phyloP scores from a whole-genome alignment of 1,284 basidiomycete species.

The Chalciporus sp. region DNA sequence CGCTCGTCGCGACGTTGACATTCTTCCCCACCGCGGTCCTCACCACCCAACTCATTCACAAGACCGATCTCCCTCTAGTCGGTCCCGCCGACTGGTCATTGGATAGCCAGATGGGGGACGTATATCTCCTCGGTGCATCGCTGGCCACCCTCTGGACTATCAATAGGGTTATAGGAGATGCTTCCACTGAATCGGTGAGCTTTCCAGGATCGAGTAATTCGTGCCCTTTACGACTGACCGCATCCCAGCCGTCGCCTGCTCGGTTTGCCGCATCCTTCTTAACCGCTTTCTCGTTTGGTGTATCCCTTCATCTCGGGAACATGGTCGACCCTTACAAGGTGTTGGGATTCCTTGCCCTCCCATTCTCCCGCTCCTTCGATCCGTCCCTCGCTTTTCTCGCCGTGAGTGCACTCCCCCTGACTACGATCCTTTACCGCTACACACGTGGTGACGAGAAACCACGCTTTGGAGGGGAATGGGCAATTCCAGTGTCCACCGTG shows the following conservation, averaged over 20 bases:
- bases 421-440: constrained; percentile 43
- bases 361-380: constrained; percentile 51
- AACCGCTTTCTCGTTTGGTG: constrained; percentile 54
- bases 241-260: constrained; percentile 16
- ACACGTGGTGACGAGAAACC: constrained; percentile 39
- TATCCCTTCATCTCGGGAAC: constrained; percentile 58
- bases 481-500: constrained; percentile 39
- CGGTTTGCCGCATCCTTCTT: constrained; percentile 43
- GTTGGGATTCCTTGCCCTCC: constrained; percentile 56
- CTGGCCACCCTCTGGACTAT: constrained; percentile 39
- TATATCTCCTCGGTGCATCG: constrained; percentile 42
- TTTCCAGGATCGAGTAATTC: neutral
- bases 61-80: constrained; percentile 27
- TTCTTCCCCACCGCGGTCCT: constrained; percentile 57
- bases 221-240: neutral
- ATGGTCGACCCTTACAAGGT: constrained; percentile 57
- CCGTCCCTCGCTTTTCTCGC: constrained; percentile 55
- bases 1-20: constrained; percentile 47
- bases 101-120: constrained; percentile 33
- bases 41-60: constrained; percentile 46
- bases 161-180: constrained; percentile 39
- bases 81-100: constrained; percentile 40
- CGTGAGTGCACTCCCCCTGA: constrained; percentile 47
- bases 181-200: neutral
- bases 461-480: constrained; percentile 43